Evolutionary conservation across 352 stramenopile genomes (phyloP).

Genomic region (Phytopythium oedochilum): DNA sequence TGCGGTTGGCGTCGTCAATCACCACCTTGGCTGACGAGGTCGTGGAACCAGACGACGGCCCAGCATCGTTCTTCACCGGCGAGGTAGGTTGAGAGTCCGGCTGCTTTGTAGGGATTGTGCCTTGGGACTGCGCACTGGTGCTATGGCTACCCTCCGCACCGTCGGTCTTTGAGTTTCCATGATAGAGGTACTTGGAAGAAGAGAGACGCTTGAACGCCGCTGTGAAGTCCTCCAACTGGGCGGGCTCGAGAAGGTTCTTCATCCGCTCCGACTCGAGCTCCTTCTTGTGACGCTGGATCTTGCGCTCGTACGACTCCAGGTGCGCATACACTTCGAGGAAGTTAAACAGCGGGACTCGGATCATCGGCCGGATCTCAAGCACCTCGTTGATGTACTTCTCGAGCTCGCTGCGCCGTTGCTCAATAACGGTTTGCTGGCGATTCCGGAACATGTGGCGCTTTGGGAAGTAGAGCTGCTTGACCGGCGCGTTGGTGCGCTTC

Average conservation of each 20-base stretch:
- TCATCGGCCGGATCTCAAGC: slow-evolving; percentile 71
- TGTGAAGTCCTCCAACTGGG: slow-evolving; percentile 67
- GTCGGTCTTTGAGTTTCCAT: slow-evolving; percentile 42
- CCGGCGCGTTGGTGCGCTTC: slow-evolving; percentile 65
- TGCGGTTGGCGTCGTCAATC: slow-evolving; percentile 28
- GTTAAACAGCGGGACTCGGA: slow-evolving; percentile 84
- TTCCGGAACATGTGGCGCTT: slow-evolving; percentile 87
- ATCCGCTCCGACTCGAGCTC: slow-evolving; percentile 84
- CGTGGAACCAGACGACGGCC: slow-evolving; percentile 1
- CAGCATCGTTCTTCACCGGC: slow-evolving; percentile 29
- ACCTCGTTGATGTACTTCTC: slow-evolving; percentile 89
- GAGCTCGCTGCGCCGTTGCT: slow-evolving; percentile 77
- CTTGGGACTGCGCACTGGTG: slow-evolving; percentile 8
- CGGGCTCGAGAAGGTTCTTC: slow-evolving; percentile 74
- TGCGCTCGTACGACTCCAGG: slow-evolving; percentile 85
- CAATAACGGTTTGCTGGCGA: slow-evolving; percentile 80
- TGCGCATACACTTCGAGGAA: slow-evolving; percentile 87
- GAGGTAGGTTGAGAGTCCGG: slow-evolving; percentile 24
- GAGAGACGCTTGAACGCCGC: slow-evolving; percentile 74
- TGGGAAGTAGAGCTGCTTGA: slow-evolving; percentile 82
- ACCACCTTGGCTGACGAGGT: slow-evolving; percentile 6
- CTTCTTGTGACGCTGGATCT: slow-evolving; percentile 82
- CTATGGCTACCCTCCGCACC: slow-evolving; percentile 14
- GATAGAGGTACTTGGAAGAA: slow-evolving; percentile 82
- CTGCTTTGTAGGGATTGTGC: slow-evolving; percentile 8